Evolutionary conservation across 78 protist genomes (phyloP).

Genomic region (Emiliania huxleyi): DNA sequence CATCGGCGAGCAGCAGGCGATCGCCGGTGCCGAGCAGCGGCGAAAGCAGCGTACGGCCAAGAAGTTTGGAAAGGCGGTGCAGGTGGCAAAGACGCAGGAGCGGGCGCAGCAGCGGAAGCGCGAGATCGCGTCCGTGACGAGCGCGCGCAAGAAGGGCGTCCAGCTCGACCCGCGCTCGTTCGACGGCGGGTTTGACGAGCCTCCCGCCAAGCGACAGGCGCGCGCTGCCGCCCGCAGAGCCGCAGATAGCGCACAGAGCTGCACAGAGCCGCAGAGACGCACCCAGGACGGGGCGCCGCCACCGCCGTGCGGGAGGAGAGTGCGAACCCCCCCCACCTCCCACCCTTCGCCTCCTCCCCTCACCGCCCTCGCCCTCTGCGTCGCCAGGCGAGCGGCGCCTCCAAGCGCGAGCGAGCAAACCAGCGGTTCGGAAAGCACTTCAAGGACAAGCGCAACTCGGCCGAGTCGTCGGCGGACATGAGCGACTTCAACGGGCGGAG

Average conservation of each 20-base stretch:
- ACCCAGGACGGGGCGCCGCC: neutral
- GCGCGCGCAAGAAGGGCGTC: neutral
- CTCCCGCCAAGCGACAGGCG: neutral
- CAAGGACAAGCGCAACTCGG: neutral
- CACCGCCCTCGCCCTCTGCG: too few species aligned
- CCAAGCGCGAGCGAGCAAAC: neutral
- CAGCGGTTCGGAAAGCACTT: neutral
- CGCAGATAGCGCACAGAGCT: too few species aligned
- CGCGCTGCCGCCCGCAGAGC: neutral
- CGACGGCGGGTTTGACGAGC: neutral
- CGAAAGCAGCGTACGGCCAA: conserved; percentile 68
- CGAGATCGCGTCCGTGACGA: neutral
- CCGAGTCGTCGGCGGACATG: neutral
- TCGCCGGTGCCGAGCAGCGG: conserved; percentile 61
- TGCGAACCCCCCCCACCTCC: too few species aligned
- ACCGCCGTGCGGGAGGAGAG: too few species aligned
- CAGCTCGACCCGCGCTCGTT: neutral
- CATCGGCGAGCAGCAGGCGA: conserved; percentile 46
- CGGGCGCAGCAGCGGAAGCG: neutral
- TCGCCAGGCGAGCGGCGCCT: too few species aligned
- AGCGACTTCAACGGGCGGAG: neutral
- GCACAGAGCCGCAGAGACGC: neutral
- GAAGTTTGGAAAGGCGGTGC: conserved; percentile 45
- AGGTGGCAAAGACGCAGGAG: neutral
- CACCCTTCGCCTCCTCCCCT: too few species aligned